These are phyloP conservation scores for Aspergillus nidulans DNA, from an alignment of 495 filamentous ascomycete species.

Conservation along the genomic window DNA sequence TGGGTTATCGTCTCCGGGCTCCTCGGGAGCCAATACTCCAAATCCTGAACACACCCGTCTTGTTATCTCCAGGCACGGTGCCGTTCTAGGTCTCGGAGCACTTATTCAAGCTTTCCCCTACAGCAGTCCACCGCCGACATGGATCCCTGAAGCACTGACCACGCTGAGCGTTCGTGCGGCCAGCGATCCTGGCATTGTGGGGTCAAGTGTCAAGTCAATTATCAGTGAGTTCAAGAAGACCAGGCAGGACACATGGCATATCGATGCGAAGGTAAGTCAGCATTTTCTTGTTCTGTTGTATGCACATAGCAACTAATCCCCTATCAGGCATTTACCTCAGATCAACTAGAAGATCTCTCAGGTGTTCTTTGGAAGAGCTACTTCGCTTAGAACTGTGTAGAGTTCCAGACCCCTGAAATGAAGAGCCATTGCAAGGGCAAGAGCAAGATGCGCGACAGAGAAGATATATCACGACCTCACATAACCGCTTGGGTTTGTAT, in stretches of 20 bases:
- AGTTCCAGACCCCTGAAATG: no score
- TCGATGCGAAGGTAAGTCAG: slow-evolving; percentile 81
- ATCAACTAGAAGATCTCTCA: slow-evolving; percentile 92
- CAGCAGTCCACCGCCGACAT: slow-evolving; percentile 80
- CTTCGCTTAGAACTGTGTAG: slow-evolving; percentile 69
- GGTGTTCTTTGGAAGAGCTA: slow-evolving; percentile 99
- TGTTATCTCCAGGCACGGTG: slow-evolving; percentile 79
- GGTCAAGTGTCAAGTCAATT: slow-evolving; percentile 94
- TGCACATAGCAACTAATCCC: slow-evolving; percentile 22
- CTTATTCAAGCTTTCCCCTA: slow-evolving; percentile 97
- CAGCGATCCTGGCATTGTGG: slow-evolving; percentile 85
- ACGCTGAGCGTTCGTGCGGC: slow-evolving; percentile 80
- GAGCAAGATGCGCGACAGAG: neutral
- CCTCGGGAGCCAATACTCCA: slow-evolving; percentile 64
- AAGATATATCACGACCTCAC: neutral
- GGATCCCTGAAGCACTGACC: slow-evolving; percentile 92
- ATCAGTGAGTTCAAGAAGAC: slow-evolving; percentile 99
- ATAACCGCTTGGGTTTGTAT: neutral
- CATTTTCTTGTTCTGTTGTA: neutral
- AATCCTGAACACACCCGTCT: slow-evolving; percentile 81
- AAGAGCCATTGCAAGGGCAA: neutral
- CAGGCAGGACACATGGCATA: slow-evolving; percentile 96
- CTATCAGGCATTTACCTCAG: slow-evolving; percentile 76
- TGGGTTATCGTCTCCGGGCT: slow-evolving; percentile 36
- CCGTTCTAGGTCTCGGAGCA: slow-evolving; percentile 86